Evolutionary conservation across 202 grass and related monocot species (phyloP).

Genomic region (Alloteropsis angusta): DNA sequence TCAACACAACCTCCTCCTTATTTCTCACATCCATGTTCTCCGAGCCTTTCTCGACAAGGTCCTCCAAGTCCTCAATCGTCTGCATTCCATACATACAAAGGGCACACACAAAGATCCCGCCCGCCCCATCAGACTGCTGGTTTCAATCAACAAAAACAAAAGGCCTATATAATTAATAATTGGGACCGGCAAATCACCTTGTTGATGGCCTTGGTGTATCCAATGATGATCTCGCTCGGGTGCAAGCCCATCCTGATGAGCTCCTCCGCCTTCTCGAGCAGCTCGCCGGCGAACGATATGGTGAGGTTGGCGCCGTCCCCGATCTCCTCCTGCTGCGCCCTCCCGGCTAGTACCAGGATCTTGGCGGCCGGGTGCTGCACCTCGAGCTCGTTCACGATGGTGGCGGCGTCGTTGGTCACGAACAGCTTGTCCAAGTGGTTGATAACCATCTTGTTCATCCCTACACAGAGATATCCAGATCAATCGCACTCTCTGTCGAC

Average conservation of each 20-base stretch:
- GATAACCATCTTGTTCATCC: slow-evolving; percentile 98
- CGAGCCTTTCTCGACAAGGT: slow-evolving; percentile 76
- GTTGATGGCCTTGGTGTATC: slow-evolving; percentile 76
- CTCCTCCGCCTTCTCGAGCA: slow-evolving; percentile 84
- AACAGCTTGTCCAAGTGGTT: slow-evolving; percentile 92
- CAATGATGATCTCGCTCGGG: slow-evolving; percentile 91
- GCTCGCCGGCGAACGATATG: slow-evolving; percentile 80
- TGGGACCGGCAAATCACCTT: slow-evolving; percentile 37
- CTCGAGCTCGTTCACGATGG: slow-evolving; percentile 83
- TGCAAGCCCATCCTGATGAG: slow-evolving; percentile 96
- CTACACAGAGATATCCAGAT: slow-evolving; percentile 15
- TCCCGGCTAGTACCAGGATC: slow-evolving; percentile 70
- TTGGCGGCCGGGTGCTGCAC: slow-evolving; percentile 89
- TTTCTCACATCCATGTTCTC: slow-evolving; percentile 87
- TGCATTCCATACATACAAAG: too few relatives aligned
- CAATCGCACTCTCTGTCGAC: not conserved
- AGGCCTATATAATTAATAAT: not conserved
- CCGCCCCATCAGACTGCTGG: not conserved
- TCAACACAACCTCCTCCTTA: slow-evolving; percentile 68
- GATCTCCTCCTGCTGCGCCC: slow-evolving; percentile 87
- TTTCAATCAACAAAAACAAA: not conserved
- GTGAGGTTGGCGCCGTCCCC: slow-evolving; percentile 88
- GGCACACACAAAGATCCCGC: not conserved
- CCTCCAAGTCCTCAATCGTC: slow-evolving; percentile 63
- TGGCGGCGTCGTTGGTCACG: slow-evolving; percentile 72